These are phyloP conservation scores for Reticulomyxa filosa DNA, from an alignment of 78 protist genomes.

Conservation along the genomic window DNA sequence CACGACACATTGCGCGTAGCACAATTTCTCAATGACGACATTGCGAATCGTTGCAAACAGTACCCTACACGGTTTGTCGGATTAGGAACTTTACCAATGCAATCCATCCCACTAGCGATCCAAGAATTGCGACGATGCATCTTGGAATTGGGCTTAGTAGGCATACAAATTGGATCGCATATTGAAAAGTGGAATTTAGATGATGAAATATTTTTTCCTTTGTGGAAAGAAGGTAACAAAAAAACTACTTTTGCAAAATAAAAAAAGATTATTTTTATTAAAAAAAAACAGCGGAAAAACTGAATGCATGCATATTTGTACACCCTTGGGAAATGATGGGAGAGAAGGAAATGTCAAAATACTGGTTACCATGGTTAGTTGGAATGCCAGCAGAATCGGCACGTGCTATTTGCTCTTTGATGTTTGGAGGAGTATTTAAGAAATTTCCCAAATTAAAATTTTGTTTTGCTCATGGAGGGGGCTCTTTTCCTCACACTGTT, in stretches of 20 bases:
- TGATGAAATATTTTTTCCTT: no score
- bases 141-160: slow-evolving; percentile 19
- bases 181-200: slow-evolving; percentile 52
- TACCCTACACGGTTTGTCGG: slow-evolving; percentile 65
- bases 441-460: slow-evolving; percentile 41
- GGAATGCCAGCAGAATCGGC: slow-evolving; percentile 83
- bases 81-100: slow-evolving; percentile 75
- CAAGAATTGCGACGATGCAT: slow-evolving; percentile 36
- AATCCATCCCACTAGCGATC: slow-evolving; percentile 48
- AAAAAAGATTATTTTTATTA: no score
- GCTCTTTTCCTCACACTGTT: slow-evolving; percentile 55
- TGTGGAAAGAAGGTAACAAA: no score
- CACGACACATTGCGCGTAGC: slow-evolving; percentile 44
- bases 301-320: slow-evolving; percentile 48
- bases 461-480: slow-evolving; percentile 82
- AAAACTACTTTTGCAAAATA: no score
- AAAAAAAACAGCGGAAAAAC: no score
- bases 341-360: slow-evolving; percentile 12
- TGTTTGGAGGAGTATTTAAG: slow-evolving; percentile 64
- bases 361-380: slow-evolving; percentile 51
- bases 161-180: slow-evolving; percentile 44
- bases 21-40: slow-evolving; percentile 60
- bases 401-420: slow-evolving; percentile 59
- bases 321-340: slow-evolving; percentile 82
- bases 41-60: slow-evolving; percentile 34